These are phyloP conservation scores for Microglena sp. DNA, from an alignment of 139 green algal species.

Conservation along the genomic window DNA sequence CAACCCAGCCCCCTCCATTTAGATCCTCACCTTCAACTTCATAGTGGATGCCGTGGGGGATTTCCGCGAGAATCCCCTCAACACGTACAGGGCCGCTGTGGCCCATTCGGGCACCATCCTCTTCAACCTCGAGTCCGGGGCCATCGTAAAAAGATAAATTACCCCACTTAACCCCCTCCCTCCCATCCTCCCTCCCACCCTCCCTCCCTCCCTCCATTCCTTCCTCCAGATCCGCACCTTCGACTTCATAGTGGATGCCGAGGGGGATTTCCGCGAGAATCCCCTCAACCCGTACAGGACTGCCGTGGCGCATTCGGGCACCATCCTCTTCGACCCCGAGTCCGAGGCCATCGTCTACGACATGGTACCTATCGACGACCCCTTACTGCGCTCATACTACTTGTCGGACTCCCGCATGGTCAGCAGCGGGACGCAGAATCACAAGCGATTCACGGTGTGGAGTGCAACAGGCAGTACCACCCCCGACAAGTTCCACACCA, in stretches of 20 bases:
- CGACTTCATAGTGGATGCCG: constrained; percentile 35
- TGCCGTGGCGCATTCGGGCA: constrained; percentile 22
- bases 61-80: constrained; percentile 24
- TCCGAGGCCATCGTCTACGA: constrained; percentile 30
- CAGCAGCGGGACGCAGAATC: background rate
- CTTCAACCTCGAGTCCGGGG: constrained; percentile 36
- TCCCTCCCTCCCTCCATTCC: too few relatives aligned
- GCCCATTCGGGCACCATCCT: constrained; percentile 28
- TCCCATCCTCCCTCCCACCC: too few relatives aligned
- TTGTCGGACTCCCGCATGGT: constrained; percentile 9
- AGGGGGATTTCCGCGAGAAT: constrained; percentile 12
- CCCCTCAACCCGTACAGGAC: constrained; percentile 23
- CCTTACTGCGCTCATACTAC: constrained; percentile 27
- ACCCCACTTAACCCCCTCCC: too few relatives aligned
- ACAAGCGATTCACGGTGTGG: constrained; percentile 30
- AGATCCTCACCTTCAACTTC: constrained; percentile 33
- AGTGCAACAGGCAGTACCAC: constrained; percentile 20
- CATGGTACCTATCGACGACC: constrained; percentile 33
- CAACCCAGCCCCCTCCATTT: too few relatives aligned
- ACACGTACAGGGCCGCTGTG: constrained; percentile 23
- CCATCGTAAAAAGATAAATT: too few relatives aligned
- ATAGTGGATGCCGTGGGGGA: constrained; percentile 25
- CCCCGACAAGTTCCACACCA: constrained; percentile 44
- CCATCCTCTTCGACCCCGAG: constrained; percentile 40
- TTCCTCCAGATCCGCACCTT: constrained; percentile 25